These are phyloP conservation scores for Tritrichomonas foetus DNA, from an alignment of 208 protist species.

Conservation along the genomic window DNA sequence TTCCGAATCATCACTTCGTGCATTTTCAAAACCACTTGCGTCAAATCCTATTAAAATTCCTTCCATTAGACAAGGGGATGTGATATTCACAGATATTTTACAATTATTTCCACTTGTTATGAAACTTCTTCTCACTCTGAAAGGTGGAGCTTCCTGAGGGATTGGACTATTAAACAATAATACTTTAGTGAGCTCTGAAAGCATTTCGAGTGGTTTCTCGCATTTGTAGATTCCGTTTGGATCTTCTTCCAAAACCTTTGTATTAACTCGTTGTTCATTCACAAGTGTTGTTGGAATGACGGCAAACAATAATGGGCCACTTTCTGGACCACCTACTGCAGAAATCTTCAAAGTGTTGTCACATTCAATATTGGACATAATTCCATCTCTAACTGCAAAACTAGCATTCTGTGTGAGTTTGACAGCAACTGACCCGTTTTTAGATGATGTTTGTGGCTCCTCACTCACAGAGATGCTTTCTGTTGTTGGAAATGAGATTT, in stretches of 20 bases:
- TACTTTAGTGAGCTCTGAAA: not conserved
- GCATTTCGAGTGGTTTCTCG: not conserved
- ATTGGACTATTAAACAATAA: not conserved
- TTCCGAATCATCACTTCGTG: no score
- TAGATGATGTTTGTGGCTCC: no score
- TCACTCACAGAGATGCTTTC: no score
- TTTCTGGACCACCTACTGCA: not conserved
- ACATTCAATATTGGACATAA: not conserved
- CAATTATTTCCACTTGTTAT: not conserved
- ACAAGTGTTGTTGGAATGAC: not conserved
- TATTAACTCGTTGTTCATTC: not conserved
- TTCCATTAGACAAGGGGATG: no score
- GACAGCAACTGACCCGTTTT: no score
- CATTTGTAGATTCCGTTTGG: not conserved
- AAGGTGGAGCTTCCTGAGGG: not conserved
- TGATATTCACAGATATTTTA: no score
- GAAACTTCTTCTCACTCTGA: not conserved
- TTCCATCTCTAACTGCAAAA: no score
- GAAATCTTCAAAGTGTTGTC: not conserved
- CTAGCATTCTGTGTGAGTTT: no score
- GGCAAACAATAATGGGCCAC: not conserved
- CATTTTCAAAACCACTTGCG: no score
- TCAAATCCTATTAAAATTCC: no score
- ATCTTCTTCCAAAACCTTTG: not conserved
- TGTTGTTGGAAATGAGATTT: no score